Evolutionary conservation across 306 rosid genomes (phyloP).

Genomic region (Castanea sativa): DNA sequence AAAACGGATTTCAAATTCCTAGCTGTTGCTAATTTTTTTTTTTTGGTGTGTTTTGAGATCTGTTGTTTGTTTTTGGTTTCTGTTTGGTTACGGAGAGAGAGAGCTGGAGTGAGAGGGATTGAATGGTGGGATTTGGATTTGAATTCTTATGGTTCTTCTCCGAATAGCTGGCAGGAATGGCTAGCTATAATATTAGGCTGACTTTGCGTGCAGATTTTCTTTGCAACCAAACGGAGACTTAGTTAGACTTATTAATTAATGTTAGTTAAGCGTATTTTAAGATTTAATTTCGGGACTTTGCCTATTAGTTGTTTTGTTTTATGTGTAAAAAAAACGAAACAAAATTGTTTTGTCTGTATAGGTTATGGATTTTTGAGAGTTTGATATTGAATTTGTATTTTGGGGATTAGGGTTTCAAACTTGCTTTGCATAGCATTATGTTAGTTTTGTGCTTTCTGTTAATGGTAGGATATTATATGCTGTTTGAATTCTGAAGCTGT

Average conservation of each 20-base stretch:
- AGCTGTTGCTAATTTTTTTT: too few species aligned
- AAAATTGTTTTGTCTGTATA: neutral
- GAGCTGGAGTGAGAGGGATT: neutral
- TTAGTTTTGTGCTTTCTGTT: neutral
- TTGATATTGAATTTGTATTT: neutral
- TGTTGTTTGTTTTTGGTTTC: too few species aligned
- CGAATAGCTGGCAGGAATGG: neutral
- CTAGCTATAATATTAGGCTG: neutral
- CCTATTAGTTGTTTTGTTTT: neutral
- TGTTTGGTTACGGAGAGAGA: conserved; percentile 18
- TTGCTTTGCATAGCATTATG: neutral
- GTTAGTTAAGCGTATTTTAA: neutral
- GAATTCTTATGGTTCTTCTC: neutral
- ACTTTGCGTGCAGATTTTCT: neutral
- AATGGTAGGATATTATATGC: neutral
- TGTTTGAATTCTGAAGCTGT: neutral
- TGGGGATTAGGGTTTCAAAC: neutral
- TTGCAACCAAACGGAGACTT: conserved; percentile 8
- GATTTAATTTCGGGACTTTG: neutral
- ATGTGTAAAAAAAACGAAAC: neutral
- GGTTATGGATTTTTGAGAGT: neutral
- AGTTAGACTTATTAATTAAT: too few species aligned
- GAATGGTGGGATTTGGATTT: conserved; percentile 4
- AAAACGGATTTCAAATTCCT: too few species aligned
- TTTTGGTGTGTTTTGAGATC: too few species aligned